Conservation (phyloP, 2,329 filamentous ascomycete species). For the Proliferodiscus dingleyae region DNA sequence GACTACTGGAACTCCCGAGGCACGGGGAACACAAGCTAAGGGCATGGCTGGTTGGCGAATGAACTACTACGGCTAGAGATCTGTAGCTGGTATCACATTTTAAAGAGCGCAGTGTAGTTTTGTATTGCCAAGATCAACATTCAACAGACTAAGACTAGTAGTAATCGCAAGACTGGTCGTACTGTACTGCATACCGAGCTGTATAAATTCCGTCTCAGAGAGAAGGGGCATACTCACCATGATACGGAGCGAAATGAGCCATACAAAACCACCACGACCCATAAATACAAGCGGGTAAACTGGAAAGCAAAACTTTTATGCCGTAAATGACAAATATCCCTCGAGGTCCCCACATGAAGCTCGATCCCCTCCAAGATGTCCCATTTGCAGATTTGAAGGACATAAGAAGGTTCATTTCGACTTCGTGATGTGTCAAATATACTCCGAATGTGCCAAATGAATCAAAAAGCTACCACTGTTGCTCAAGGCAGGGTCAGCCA, state of each 20-base stretch:
- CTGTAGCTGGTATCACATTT: too few species aligned
- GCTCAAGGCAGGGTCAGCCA: constrained; percentile 26
- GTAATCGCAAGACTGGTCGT: too few species aligned
- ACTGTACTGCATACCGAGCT: too few species aligned
- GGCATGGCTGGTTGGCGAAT: too few species aligned
- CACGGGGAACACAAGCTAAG: too few species aligned
- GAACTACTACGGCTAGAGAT: too few species aligned
- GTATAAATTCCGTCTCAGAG: too few species aligned
- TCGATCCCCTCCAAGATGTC: constrained; percentile 30
- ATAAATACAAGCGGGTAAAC: constrained; percentile 3
- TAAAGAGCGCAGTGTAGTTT: too few species aligned
- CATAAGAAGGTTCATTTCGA: constrained; percentile 32
- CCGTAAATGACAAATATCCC: too few species aligned
- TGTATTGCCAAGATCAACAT: too few species aligned
- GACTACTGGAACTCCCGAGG: too few species aligned
- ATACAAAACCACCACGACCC: constrained; percentile 17
- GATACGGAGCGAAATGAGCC: constrained; percentile 15
- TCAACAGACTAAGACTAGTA: too few species aligned
- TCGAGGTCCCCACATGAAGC: constrained; percentile 31
- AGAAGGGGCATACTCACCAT: constrained; percentile 21
- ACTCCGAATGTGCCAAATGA: constrained; percentile 25
- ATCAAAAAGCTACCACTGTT: constrained; percentile 27
- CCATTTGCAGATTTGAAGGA: constrained; percentile 10
- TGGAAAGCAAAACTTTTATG: constrained; percentile 18
- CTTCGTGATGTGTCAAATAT: constrained; percentile 30